Conservation (phyloP, 1,284 basidiomycete species). For the Singerocomus inundabilis region DNA sequence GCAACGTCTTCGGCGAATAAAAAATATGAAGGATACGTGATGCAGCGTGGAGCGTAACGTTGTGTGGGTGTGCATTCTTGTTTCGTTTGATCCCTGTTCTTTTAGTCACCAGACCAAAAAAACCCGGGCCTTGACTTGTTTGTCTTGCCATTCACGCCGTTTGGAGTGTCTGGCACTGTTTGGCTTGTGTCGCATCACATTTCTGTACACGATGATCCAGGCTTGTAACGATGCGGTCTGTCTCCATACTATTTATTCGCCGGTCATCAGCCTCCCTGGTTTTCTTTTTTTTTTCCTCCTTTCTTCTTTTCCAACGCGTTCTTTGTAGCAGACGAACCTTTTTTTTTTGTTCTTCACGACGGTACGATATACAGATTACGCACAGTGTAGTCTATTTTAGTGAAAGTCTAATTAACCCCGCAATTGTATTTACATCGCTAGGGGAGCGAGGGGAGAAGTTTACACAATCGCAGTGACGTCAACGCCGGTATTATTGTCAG, state of each 20-base stretch:
- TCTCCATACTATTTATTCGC: conserved; percentile 21
- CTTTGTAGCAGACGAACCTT: neutral
- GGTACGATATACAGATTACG: conserved; percentile 18
- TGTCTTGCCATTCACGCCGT: conserved; percentile 10
- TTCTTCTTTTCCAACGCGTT: neutral
- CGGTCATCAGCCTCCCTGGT: neutral
- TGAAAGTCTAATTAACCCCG: conserved; percentile 16
- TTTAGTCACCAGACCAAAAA: neutral
- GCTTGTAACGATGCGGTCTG: conserved; percentile 4
- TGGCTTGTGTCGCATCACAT: conserved; percentile 10
- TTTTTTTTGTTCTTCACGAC: neutral
- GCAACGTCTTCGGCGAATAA: conserved; percentile 24
- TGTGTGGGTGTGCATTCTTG: neutral
- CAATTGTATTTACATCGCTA: too few relatives aligned
- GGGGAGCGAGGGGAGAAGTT: too few relatives aligned
- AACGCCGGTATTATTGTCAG: too few relatives aligned
- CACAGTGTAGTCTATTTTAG: conserved; percentile 29
- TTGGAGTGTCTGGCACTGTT: conserved; percentile 10
- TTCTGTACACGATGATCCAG: conserved; percentile 3
- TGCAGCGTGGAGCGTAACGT: conserved; percentile 23
- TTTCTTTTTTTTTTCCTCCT: neutral
- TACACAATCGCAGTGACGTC: too few relatives aligned
- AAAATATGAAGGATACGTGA: conserved; percentile 31
- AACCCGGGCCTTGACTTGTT: neutral
- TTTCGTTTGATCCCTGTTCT: neutral